These are phyloP conservation scores for Venturia oleaginea DNA, from an alignment of 2,329 filamentous ascomycete genomes.

Conservation along the genomic window DNA sequence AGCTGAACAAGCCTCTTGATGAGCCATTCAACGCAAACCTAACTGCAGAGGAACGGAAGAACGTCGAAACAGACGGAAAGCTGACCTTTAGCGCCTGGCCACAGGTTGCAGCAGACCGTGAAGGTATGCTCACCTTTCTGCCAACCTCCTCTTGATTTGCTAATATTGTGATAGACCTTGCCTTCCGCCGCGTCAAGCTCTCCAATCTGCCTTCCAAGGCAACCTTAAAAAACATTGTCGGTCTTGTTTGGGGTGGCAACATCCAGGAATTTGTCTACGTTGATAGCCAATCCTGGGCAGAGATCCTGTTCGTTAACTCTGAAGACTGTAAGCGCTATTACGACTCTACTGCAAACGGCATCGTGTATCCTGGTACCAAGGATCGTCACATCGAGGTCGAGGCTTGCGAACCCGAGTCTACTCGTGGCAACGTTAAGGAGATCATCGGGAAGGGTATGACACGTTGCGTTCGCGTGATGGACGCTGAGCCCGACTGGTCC, in stretches of 20 bases:
- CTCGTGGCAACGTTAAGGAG: constrained; percentile 33
- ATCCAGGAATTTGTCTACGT: constrained; percentile 25
- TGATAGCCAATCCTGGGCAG: constrained; percentile 20
- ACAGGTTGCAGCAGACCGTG: neutral
- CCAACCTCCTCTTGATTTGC: neutral
- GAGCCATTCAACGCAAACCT: neutral
- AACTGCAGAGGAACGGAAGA: neutral
- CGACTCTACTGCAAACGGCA: constrained; percentile 27
- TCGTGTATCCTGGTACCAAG: constrained; percentile 17
- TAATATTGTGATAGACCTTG: neutral
- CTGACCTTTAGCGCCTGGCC: constrained; percentile 9
- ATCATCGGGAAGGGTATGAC: constrained; percentile 31
- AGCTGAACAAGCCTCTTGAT: neutral
- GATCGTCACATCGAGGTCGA: constrained; percentile 22
- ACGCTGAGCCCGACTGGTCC: constrained; percentile 32
- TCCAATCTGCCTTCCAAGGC: constrained; percentile 13
- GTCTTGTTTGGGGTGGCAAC: constrained; percentile 30
- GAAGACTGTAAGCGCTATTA: constrained; percentile 27
- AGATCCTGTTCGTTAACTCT: constrained; percentile 26
- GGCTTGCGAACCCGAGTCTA: constrained; percentile 16
- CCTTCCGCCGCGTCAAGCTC: constrained; percentile 15
- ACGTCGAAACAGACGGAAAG: constrained; percentile 10
- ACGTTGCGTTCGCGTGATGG: constrained; percentile 37
- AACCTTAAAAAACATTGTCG: neutral
- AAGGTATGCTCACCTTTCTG: neutral